These are phyloP conservation scores for Leccinum truebloodii DNA, from an alignment of 768 basidiomycete genomes.

Conservation along the genomic window DNA sequence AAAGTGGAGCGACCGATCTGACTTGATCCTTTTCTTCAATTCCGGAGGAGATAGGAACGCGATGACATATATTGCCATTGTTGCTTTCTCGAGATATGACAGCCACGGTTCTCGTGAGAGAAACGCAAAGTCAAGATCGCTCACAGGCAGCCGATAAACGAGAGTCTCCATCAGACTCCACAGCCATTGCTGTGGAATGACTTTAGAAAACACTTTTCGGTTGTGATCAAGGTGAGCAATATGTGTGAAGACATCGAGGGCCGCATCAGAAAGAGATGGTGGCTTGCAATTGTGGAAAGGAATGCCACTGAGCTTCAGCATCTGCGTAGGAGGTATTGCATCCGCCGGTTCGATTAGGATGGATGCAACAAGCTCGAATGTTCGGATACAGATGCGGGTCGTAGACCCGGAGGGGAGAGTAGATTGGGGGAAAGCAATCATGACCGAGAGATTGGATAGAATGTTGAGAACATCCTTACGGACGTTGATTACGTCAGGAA, in stretches of 20 bases:
- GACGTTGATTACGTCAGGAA: conserved; percentile 67
- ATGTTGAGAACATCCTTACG: conserved; percentile 79
- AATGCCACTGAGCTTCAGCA: conserved; percentile 53
- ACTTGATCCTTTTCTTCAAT: conserved; percentile 70
- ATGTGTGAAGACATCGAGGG: conserved; percentile 85
- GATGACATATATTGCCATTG: conserved; percentile 84
- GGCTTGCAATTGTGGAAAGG: conserved; percentile 49
- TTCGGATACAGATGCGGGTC: conserved; percentile 51
- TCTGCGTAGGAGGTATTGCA: conserved; percentile 59
- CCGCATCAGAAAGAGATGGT: conserved; percentile 64
- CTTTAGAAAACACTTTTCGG: conserved; percentile 65
- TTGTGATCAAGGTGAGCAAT: conserved; percentile 77
- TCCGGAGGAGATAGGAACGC: conserved; percentile 79
- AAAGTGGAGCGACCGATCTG: conserved; percentile 66
- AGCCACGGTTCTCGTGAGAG: conserved; percentile 68
- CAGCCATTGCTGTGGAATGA: conserved; percentile 58
- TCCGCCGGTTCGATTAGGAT: conserved; percentile 73
- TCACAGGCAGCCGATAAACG: conserved; percentile 81
- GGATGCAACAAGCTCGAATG: conserved; percentile 70
- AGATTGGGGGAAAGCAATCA: conserved; percentile 48
- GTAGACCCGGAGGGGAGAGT: conserved; percentile 43
- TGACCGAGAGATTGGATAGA: conserved; percentile 58
- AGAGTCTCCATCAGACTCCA: conserved; percentile 67
- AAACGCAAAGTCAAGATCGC: conserved; percentile 72
- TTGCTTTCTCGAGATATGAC: conserved; percentile 73